Percentiles rank a stretch among this genome's conserved stretches.
phyloP scores from a whole-genome alignment of 371 early-diverging fungal species.

The Saksenaea vasiformis region DNA sequence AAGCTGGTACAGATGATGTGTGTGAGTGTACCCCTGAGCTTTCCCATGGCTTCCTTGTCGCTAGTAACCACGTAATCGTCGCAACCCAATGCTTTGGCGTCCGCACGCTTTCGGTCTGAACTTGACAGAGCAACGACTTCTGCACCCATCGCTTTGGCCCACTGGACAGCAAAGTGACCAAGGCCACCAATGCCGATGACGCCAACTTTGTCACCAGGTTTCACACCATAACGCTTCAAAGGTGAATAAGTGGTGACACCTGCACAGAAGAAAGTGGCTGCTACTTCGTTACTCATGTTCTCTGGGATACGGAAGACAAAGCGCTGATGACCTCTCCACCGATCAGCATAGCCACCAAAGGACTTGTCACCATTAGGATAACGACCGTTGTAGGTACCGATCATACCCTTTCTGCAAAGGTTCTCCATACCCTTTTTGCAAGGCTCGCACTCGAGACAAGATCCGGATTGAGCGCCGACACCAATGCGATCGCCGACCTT shows the following conservation, averaged over 20 bases:
- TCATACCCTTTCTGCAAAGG: constrained; percentile 16
- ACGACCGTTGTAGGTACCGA: constrained; percentile 37
- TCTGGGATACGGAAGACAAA: constrained; percentile 68
- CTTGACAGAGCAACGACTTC: constrained; percentile 51
- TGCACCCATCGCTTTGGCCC: constrained; percentile 64
- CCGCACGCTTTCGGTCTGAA: constrained; percentile 36
- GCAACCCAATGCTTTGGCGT: constrained; percentile 39
- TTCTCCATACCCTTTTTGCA: constrained; percentile 28
- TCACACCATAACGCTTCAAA: constrained; percentile 44
- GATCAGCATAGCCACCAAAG: constrained; percentile 72
- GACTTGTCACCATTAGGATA: constrained; percentile 59
- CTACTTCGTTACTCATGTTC: constrained; percentile 48
- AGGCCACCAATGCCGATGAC: constrained; percentile 70
- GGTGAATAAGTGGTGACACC: constrained; percentile 70
- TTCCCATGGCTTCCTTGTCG: constrained; percentile 16
- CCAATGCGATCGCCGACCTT: constrained; percentile 74
- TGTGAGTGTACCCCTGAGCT: constrained; percentile 11
- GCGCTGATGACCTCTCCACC: constrained; percentile 56
- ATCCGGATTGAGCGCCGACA: constrained; percentile 63
- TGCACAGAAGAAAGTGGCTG: constrained; percentile 54
- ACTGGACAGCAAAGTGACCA: constrained; percentile 69
- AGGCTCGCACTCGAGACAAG: constrained; percentile 38
- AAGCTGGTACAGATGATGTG: constrained; percentile 43
- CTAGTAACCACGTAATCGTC: constrained; percentile 34
- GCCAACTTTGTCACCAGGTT: constrained; percentile 59